Evolutionary conservation across 2,329 filamentous ascomycete species (phyloP).

Genomic region (Myriangium duriaei): DNA sequence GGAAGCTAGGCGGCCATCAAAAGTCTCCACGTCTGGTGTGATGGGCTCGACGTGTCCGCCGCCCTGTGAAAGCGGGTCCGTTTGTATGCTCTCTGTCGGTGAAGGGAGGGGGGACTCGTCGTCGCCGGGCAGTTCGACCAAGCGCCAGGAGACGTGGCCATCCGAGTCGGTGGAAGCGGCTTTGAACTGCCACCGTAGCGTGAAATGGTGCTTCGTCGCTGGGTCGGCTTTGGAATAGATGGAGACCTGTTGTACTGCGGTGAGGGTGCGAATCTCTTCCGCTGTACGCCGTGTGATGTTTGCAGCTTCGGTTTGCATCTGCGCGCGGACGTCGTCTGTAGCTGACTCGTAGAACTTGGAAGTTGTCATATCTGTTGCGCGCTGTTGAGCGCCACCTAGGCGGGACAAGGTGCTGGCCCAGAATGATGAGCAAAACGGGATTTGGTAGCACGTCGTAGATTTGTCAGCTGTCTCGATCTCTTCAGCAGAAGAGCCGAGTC

Average conservation of each 20-base stretch:
- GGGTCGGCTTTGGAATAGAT: background rate
- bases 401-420: slow-evolving; percentile 6
- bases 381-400: background rate
- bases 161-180: background rate
- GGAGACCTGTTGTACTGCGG: slow-evolving; percentile 5
- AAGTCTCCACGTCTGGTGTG: background rate
- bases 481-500: background rate
- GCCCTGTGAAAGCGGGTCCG: background rate
- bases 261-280: slow-evolving; percentile 1
- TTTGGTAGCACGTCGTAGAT: slow-evolving; percentile 11
- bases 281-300: background rate
- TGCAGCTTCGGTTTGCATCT: slow-evolving; percentile 2
- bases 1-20: background rate
- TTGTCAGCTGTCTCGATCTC: background rate
- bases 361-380: background rate
- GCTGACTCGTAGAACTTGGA: background rate
- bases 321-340: background rate
- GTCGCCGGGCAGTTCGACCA: background rate
- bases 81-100: background rate
- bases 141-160: background rate
- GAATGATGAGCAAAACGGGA: slow-evolving; percentile 7
- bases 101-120: background rate
- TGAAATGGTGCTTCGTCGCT: slow-evolving; percentile 1
- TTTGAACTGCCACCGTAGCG: slow-evolving; percentile 8
- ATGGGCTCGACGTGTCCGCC: background rate